Percentiles rank a stretch among this genome's conserved stretches.
phyloP scores from a whole-genome alignment of 2,329 filamentous ascomycete species.

The Ascochyta pisi region DNA sequence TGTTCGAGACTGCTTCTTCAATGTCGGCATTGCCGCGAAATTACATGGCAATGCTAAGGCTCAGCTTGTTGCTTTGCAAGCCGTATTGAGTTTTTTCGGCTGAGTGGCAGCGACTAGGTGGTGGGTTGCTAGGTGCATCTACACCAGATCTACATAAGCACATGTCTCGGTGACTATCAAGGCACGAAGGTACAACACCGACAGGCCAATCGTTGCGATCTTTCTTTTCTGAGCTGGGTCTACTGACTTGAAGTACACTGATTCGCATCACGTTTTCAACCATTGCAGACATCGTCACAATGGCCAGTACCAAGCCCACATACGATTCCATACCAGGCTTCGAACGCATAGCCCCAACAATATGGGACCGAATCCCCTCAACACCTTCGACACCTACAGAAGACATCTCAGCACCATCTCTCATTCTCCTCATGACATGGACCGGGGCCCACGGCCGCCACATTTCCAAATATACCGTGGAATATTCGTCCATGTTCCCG shows the following conservation, averaged over 20 bases:
- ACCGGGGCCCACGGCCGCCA: constrained; percentile 35
- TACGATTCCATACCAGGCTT: constrained; percentile 13
- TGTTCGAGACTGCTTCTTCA: neutral
- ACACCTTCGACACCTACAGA: constrained; percentile 12
- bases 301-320: neutral
- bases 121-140: neutral
- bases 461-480: constrained; percentile 33
- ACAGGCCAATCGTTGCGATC: neutral
- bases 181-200: constrained; percentile 3
- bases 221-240: neutral
- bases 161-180: neutral
- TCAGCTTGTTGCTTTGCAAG: constrained; percentile 5
- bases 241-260: neutral
- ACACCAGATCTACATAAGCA: constrained; percentile 12
- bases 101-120: constrained; percentile 6
- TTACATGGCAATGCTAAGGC: constrained; percentile 1
- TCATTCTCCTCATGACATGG: constrained; percentile 39
- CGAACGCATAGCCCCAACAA: constrained; percentile 12
- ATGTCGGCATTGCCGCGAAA: constrained; percentile 11
- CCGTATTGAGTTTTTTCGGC: neutral
- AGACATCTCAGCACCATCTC: constrained; percentile 18
- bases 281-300: neutral
- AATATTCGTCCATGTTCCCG: constrained; percentile 35
- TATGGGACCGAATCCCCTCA: constrained; percentile 16
- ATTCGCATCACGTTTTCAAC: neutral